Conservation (phyloP, 1,139 yeast species). For the Suhomyces maxii region DNA sequence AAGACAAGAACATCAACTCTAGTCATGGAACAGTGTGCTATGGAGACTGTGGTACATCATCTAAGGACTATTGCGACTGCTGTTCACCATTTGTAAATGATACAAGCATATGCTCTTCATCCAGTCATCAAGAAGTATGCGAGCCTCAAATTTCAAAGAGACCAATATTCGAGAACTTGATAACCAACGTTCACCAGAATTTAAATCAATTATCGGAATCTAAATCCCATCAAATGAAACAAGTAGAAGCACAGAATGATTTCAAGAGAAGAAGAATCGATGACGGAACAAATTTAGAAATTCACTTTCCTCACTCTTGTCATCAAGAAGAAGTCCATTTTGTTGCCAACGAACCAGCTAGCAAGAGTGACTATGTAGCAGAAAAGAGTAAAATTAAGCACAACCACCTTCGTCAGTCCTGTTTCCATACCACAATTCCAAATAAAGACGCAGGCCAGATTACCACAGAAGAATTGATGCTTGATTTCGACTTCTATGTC, state of each 20-base stretch:
- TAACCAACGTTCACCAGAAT: constrained; percentile 34
- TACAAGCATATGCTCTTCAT: neutral
- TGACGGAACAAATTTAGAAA: constrained; percentile 17
- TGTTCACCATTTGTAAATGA: neutral
- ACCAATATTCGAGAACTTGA: constrained; percentile 37
- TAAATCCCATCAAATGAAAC: neutral
- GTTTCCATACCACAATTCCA: constrained; percentile 47
- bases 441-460: constrained; percentile 15
- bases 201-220: constrained; percentile 11
- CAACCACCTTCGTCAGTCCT: constrained; percentile 44
- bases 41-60: neutral
- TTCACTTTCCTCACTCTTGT: constrained; percentile 42
- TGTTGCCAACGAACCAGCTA: neutral
- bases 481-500: constrained; percentile 45
- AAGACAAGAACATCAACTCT: neutral
- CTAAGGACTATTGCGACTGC: neutral
- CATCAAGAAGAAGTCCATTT: constrained; percentile 23
- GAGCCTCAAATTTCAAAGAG: constrained; percentile 24
- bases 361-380: neutral
- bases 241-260: neutral
- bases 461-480: constrained; percentile 21
- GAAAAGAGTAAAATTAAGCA: constrained; percentile 5
- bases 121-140: constrained; percentile 25
- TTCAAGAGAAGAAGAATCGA: constrained; percentile 14
- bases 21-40: neutral